Conservation (phyloP, 148 eudicot species). For the Spergularia marina region DNA sequence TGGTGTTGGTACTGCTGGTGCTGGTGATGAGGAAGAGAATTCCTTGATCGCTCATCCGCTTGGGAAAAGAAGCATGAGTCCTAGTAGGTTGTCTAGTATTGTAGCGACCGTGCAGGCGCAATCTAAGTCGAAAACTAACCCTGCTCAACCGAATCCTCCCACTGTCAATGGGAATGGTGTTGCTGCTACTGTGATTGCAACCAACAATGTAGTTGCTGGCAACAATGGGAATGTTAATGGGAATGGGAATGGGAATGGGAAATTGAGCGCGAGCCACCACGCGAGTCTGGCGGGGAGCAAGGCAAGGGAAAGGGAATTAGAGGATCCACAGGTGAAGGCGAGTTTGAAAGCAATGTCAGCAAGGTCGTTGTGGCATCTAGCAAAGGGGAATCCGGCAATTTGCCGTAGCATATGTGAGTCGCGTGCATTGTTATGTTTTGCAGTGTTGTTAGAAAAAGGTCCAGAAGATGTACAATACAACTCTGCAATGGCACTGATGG, state of each 20-base stretch:
- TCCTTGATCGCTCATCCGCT: constrained; percentile 44
- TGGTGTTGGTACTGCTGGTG: not conserved
- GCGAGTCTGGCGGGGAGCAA: constrained; percentile 23
- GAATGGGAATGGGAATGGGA: constrained; percentile 1
- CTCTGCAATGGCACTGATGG: constrained; percentile 91
- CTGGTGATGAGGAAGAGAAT: constrained; percentile 45
- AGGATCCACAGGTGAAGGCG: constrained; percentile 71
- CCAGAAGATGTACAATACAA: constrained; percentile 59
- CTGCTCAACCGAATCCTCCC: not conserved
- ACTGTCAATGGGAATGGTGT: constrained; percentile 1
- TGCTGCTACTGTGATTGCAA: not conserved
- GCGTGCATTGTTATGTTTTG: constrained; percentile 77
- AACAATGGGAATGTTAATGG: not conserved
- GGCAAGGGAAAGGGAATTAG: constrained; percentile 46
- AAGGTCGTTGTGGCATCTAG: constrained; percentile 71
- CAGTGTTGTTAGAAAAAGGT: constrained; percentile 76
- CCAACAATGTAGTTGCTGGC: too few species aligned
- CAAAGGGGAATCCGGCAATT: constrained; percentile 63
- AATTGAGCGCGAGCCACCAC: constrained; percentile 18
- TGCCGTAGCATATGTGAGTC: constrained; percentile 85
- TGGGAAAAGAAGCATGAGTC: constrained; percentile 33
- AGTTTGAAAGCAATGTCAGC: constrained; percentile 89
- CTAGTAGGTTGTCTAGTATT: constrained; percentile 45
- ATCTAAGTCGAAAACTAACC: not conserved
- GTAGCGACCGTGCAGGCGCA: constrained; percentile 35